These are phyloP conservation scores for Hygrophoropsis aurantiaca DNA, from an alignment of 768 basidiomycete species.

Conservation along the genomic window DNA sequence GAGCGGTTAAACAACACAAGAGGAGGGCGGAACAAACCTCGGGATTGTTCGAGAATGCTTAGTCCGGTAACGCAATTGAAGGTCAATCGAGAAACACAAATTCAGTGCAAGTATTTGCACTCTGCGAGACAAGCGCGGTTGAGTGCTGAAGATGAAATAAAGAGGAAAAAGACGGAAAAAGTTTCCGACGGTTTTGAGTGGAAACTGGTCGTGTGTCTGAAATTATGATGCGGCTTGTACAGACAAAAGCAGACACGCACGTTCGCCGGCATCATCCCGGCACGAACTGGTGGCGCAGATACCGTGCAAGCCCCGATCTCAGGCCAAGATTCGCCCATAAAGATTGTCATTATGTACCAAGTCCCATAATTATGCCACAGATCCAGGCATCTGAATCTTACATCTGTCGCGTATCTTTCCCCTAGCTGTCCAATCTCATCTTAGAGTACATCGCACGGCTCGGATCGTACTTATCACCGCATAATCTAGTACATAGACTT, in stretches of 20 bases:
- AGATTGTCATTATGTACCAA: too few species aligned
- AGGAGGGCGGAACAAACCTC: neutral
- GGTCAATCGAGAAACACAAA: too few species aligned
- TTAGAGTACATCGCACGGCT: neutral
- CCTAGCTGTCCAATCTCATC: too few species aligned
- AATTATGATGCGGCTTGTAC: conserved; percentile 28
- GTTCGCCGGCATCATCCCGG: conserved; percentile 34
- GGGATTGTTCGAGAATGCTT: neutral
- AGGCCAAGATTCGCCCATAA: too few species aligned
- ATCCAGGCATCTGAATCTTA: too few species aligned
- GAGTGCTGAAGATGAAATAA: conserved; percentile 5
- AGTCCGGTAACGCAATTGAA: too few species aligned
- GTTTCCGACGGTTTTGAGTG: conserved; percentile 22
- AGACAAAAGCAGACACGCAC: conserved; percentile 33
- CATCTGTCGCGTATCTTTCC: too few species aligned
- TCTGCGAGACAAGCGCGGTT: conserved; percentile 10
- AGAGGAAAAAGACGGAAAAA: conserved; percentile 11
- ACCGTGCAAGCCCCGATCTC: too few species aligned
- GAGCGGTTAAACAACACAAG: neutral
- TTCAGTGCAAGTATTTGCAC: too few species aligned
- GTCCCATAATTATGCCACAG: too few species aligned
- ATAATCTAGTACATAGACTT: neutral
- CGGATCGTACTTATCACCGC: too few species aligned
- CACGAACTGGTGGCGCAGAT: conserved; percentile 10
- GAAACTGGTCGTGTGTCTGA: conserved; percentile 37